phyloP scores from a whole-genome alignment of 768 basidiomycete genomes.

The Lentinula boryana region DNA sequence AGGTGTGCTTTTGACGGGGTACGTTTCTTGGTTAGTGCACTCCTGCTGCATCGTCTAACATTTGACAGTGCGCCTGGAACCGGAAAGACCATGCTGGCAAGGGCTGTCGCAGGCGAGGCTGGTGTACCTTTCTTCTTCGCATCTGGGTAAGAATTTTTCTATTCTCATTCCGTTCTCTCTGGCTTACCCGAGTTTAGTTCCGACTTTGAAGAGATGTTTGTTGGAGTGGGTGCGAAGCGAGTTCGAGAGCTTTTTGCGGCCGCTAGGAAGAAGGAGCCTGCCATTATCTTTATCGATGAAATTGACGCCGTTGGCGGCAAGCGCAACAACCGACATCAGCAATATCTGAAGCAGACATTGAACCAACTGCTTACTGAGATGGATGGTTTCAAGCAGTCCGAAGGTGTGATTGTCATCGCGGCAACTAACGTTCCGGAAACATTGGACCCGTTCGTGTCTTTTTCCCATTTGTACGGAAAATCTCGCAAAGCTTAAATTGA shows the following conservation, averaged over 20 bases:
- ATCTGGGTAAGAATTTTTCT: constrained; percentile 55
- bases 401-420: constrained; percentile 93
- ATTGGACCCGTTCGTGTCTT: constrained; percentile 67
- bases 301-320: constrained; percentile 92
- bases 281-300: constrained; percentile 98
- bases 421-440: constrained; percentile 98
- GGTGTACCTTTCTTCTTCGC: constrained; percentile 98
- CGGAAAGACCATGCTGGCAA: constrained; percentile 96
- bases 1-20: constrained; percentile 87
- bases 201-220: constrained; percentile 98
- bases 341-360: constrained; percentile 89
- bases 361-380: constrained; percentile 97
- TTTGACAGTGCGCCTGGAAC: constrained; percentile 70
- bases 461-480: not conserved
- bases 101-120: constrained; percentile 96
- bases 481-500: constrained; percentile 7
- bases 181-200: constrained; percentile 38
- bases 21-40: constrained; percentile 9
- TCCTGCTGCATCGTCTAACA: not conserved
- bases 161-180: constrained; percentile 9
- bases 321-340: constrained; percentile 76
- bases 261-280: constrained; percentile 90
- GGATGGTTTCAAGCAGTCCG: constrained; percentile 91
- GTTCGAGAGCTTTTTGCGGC: constrained; percentile 92
- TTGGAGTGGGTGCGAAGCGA: constrained; percentile 91